Conservation (phyloP, 2,329 filamentous ascomycete species). For the Aureobasidium vineae region DNA sequence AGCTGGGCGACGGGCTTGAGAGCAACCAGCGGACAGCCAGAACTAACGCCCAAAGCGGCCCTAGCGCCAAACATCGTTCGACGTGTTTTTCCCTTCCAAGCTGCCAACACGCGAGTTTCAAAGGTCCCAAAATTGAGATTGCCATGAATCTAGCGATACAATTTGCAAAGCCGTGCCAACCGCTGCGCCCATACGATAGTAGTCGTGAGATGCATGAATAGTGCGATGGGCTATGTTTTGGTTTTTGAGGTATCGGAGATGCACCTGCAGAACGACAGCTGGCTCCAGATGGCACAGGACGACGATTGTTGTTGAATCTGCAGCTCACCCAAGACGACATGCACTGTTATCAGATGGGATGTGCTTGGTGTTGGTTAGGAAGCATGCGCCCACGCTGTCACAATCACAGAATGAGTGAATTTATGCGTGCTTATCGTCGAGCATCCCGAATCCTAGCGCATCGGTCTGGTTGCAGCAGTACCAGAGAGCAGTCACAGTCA, state of each 20-base stretch:
- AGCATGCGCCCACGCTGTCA: conserved; percentile 1
- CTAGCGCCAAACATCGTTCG: conserved; percentile 18
- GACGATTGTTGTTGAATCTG: conserved; percentile 15
- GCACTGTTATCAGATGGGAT: conserved; percentile 8
- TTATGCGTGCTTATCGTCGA: conserved; percentile 17
- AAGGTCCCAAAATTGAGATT: conserved; percentile 19
- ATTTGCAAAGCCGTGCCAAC: conserved; percentile 24
- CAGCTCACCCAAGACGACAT: conserved; percentile 15
- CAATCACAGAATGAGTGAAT: conserved; percentile 15
- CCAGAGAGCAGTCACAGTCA: neutral
- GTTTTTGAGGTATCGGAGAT: conserved; percentile 6
- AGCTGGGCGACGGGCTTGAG: conserved; percentile 6
- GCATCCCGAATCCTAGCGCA: conserved; percentile 11
- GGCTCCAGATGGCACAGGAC: conserved; percentile 1
- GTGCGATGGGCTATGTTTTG: neutral
- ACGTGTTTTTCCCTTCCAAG: neutral
- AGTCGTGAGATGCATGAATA: conserved; percentile 16
- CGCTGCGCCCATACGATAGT: conserved; percentile 22
- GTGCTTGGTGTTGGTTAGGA: conserved; percentile 6
- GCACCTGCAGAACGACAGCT: conserved; percentile 6
- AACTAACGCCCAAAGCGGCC: neutral
- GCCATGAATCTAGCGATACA: conserved; percentile 17
- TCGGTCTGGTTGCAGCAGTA: conserved; percentile 10
- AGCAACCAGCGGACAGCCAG: conserved; percentile 1
- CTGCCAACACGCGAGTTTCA: conserved; percentile 19